A percentile compares a stretch with the other conserved stretches of the same genome.
Evolutionary conservation across 768 basidiomycete genomes (phyloP).

Genomic region (Lanmaoa rubissima): DNA sequence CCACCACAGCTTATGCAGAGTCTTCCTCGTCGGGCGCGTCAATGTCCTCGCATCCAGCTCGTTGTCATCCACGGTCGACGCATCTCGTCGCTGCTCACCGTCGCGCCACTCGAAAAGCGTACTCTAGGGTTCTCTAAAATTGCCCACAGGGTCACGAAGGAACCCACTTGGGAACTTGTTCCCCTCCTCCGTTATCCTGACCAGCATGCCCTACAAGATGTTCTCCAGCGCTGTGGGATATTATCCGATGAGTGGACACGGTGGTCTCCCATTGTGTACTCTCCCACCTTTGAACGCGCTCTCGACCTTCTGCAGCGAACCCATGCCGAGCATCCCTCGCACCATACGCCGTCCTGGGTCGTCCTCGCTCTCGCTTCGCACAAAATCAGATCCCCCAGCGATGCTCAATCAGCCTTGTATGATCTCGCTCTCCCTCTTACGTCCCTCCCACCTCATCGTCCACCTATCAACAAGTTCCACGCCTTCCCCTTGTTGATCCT

Average conservation of each 20-base stretch:
- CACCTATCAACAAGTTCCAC: constrained; percentile 2
- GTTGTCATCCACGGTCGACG: constrained; percentile 1
- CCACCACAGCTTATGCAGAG: constrained; percentile 19
- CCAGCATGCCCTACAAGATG: constrained; percentile 7
- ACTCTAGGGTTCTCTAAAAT: constrained; percentile 31
- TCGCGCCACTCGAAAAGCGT: constrained; percentile 21
- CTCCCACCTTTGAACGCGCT: constrained; percentile 35
- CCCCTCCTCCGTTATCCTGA: constrained; percentile 27
- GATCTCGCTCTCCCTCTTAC: constrained; percentile 45
- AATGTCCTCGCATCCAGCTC: neutral
- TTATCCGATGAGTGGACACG: constrained; percentile 36
- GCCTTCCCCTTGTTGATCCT: constrained; percentile 15
- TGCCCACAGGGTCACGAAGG: constrained; percentile 35
- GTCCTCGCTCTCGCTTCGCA: constrained; percentile 46
- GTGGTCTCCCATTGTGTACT: constrained; percentile 39
- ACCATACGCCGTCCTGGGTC: constrained; percentile 50
- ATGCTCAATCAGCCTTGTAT: constrained; percentile 44
- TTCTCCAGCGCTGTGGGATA: constrained; percentile 35
- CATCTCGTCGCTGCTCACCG: constrained; percentile 21
- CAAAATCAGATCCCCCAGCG: constrained; percentile 43
- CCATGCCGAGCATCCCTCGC: neutral
- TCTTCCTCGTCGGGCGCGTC: constrained; percentile 10
- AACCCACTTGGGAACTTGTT: constrained; percentile 45
- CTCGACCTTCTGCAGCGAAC: constrained; percentile 20
- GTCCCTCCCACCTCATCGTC: constrained; percentile 26